Evolutionary conservation across 176 grass and related monocot species (phyloP).

Genomic region (Aegilops umbellulata): DNA sequence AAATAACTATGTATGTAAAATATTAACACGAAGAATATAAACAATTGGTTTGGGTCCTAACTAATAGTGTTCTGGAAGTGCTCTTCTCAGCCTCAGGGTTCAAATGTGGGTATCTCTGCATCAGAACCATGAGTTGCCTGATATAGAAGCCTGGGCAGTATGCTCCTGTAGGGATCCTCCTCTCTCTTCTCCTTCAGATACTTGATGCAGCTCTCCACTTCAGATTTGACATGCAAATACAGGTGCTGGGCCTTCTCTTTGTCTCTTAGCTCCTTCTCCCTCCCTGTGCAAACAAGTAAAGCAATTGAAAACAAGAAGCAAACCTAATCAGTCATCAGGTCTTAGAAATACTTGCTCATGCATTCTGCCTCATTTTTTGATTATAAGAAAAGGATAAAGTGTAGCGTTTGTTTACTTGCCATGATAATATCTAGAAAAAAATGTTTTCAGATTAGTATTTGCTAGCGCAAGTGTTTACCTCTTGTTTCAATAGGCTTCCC

Average conservation of each 20-base stretch:
- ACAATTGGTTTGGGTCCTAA: constrained; percentile 27
- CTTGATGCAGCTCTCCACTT: constrained; percentile 58
- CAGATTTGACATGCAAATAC: constrained; percentile 84
- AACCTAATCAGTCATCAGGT: neutral
- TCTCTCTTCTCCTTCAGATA: constrained; percentile 87
- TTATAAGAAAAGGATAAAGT: neutral
- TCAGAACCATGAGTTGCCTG: constrained; percentile 47
- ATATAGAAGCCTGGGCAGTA: constrained; percentile 78
- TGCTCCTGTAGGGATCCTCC: constrained; percentile 80
- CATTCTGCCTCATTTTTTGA: neutral
- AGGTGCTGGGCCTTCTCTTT: constrained; percentile 55
- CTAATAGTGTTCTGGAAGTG: constrained; percentile 20
- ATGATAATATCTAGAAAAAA: neutral
- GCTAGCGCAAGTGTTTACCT: constrained; percentile 30
- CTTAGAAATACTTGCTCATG: neutral
- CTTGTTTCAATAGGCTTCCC: constrained; percentile 86
- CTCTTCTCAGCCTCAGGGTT: constrained; percentile 59
- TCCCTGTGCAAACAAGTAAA: constrained; percentile 49
- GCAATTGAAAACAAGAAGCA: neutral
- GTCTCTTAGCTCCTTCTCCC: constrained; percentile 59
- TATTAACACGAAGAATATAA: constrained; percentile 4
- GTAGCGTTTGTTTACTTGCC: too few relatives aligned
- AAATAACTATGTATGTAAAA: neutral
- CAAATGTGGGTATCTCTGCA: constrained; percentile 83
- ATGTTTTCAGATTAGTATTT: too few relatives aligned